A percentile compares a stretch with the other conserved stretches of the same genome.
Conservation (phyloP, 306 rosid species). For the Prunus persica region Prunus_persica_NCBIv2 NC_034014.1:25273501-25274000, state of each 20-base stretch:
- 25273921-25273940: constrained; percentile 10
- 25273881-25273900: constrained; percentile 98
- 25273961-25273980: constrained; percentile 44
- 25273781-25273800: background rate
- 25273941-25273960: constrained; percentile 10
- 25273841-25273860: constrained; percentile 99
- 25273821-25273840: constrained; percentile 94
- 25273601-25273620: background rate
- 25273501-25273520: constrained; percentile 37
- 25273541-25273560: constrained; percentile 69
- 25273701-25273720: background rate
- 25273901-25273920: constrained; percentile 85
- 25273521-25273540: constrained; percentile 91
- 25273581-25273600: constrained; percentile 99
- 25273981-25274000: constrained; percentile 94
- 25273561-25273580: constrained; percentile 85
- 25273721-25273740: background rate
- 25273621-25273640: background rate
- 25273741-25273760: background rate
- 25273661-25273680: background rate
- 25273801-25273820: constrained; percentile 55
- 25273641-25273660: background rate
- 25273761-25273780: background rate
- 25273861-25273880: constrained; percentile 99
- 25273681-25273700: background rate